Evolutionary conservation across 441 rosid genomes (phyloP).

Genomic region (Erysimum cheiri): DNA sequence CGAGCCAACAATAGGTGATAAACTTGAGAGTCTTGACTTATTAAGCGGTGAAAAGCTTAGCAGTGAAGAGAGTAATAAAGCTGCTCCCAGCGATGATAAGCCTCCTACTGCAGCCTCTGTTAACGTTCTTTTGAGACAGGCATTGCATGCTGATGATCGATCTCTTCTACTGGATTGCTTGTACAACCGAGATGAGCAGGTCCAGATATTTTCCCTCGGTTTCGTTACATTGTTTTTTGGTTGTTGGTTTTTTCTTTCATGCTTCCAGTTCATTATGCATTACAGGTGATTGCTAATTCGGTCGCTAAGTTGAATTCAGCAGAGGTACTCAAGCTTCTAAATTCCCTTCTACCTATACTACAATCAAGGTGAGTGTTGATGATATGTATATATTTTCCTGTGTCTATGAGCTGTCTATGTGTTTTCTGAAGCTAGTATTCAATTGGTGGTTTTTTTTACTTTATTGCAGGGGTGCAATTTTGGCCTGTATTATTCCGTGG

Average conservation of each 20-base stretch:
- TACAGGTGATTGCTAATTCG: conserved; percentile 86
- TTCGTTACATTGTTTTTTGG: not conserved
- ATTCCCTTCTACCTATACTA: conserved; percentile 67
- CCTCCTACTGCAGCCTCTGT: conserved; percentile 92
- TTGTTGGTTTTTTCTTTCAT: not conserved
- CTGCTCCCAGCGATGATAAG: conserved; percentile 49
- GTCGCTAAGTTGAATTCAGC: conserved; percentile 69
- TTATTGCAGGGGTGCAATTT: conserved; percentile 76
- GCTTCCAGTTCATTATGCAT: not conserved
- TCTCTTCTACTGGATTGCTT: conserved; percentile 89
- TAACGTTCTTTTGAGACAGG: conserved; percentile 82
- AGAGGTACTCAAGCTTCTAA: conserved; percentile 79
- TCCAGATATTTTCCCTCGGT: conserved; percentile 22
- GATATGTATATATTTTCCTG: not conserved
- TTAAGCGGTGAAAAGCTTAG: conserved; percentile 45
- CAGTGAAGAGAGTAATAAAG: conserved; percentile 45
- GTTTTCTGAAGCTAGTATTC: conserved; percentile 13
- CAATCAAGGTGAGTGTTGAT: conserved; percentile 67
- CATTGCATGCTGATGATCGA: conserved; percentile 85
- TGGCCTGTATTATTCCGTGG: conserved; percentile 91
- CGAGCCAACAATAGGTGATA: conserved; percentile 96
- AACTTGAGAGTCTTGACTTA: conserved; percentile 66
- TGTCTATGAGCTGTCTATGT: not conserved
- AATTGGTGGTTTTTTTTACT: not conserved
- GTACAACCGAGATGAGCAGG: conserved; percentile 90